phyloP scores from a whole-genome alignment of 1,284 basidiomycete genomes.

The Cryptococcus sp. region DNA sequence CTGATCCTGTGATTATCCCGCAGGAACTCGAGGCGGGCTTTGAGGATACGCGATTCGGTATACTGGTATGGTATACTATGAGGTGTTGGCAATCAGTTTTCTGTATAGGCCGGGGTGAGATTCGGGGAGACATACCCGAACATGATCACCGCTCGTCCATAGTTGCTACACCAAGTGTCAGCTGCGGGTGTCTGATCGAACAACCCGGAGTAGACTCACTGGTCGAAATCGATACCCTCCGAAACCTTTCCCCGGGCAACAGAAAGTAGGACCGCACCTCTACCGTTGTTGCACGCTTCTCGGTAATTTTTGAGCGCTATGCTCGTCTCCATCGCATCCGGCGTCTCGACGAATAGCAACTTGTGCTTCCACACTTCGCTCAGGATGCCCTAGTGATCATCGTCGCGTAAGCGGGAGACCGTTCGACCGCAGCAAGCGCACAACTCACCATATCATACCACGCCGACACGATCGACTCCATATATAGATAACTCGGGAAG shows the following conservation, averaged over 20 bases:
- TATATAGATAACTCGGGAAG: slow-evolving; percentile 99
- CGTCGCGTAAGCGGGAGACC: slow-evolving; percentile 4
- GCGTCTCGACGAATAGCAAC: slow-evolving; percentile 98
- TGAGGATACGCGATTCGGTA: slow-evolving; percentile 95
- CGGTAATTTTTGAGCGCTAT: slow-evolving; percentile 97
- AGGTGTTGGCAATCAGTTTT: slow-evolving; percentile 8
- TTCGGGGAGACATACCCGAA: slow-evolving; percentile 67
- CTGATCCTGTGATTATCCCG: slow-evolving; percentile 98
- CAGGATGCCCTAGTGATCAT: slow-evolving; percentile 72
- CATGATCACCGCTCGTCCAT: slow-evolving; percentile 99
- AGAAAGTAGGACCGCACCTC: slow-evolving; percentile 92
- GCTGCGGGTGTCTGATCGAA: neutral
- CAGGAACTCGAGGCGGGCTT: slow-evolving; percentile 94
- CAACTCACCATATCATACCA: slow-evolving; percentile 96
- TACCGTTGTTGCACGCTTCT: slow-evolving; percentile 95
- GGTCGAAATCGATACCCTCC: slow-evolving; percentile 99
- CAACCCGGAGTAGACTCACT: slow-evolving; percentile 48
- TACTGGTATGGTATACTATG: slow-evolving; percentile 94
- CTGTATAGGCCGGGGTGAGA: too few species aligned
- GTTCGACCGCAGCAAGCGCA: neutral
- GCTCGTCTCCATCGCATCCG: slow-evolving; percentile 97
- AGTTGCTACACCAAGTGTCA: slow-evolving; percentile 58
- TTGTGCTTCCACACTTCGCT: slow-evolving; percentile 99
- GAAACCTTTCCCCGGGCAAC: slow-evolving; percentile 99
- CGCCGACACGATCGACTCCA: slow-evolving; percentile 99